phyloP scores from a whole-genome alignment of 768 basidiomycete genomes.

The Xanthoconium stramineum region DNA sequence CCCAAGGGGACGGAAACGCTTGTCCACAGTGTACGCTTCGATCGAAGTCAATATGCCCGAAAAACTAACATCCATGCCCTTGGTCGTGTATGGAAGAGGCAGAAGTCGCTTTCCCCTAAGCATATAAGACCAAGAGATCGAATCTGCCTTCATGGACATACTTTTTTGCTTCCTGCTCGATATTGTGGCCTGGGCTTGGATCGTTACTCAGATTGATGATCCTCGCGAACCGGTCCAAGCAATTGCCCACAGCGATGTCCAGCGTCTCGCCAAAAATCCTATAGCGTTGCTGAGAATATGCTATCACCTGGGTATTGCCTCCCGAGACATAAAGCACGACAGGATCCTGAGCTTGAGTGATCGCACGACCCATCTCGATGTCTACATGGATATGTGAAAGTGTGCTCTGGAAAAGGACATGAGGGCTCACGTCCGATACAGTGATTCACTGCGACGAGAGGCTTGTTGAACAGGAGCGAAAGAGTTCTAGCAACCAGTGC shows the following conservation, averaged over 20 bases:
- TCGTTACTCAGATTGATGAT: slow-evolving; percentile 94
- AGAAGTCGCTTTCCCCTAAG: slow-evolving; percentile 79
- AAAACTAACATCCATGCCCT: slow-evolving; percentile 97
- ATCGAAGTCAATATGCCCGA: slow-evolving; percentile 90
- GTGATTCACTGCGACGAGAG: slow-evolving; percentile 97
- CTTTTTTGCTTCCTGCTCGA: slow-evolving; percentile 94
- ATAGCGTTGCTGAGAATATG: slow-evolving; percentile 96
- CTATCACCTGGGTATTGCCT: slow-evolving; percentile 98
- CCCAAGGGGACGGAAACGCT: slow-evolving; percentile 64
- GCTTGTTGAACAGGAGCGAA: slow-evolving; percentile 83
- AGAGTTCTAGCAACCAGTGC: slow-evolving; percentile 91
- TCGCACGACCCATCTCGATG: slow-evolving; percentile 97
- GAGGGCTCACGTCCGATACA: slow-evolving; percentile 85
- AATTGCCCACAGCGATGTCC: slow-evolving; percentile 99
- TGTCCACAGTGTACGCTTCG: slow-evolving; percentile 86
- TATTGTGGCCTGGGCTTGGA: slow-evolving; percentile 95
- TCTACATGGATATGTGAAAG: slow-evolving; percentile 46
- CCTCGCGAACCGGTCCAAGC: slow-evolving; percentile 93
- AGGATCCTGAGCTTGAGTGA: slow-evolving; percentile 92
- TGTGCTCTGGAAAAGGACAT: background rate
- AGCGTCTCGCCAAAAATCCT: slow-evolving; percentile 98
- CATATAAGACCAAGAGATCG: slow-evolving; percentile 1
- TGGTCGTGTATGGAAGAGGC: slow-evolving; percentile 89
- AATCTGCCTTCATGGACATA: slow-evolving; percentile 28
- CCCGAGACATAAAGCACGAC: slow-evolving; percentile 98